These are phyloP conservation scores for Solanum appendiculatum DNA, from an alignment of 257 asterid genomes.

Conservation along the genomic window DNA sequence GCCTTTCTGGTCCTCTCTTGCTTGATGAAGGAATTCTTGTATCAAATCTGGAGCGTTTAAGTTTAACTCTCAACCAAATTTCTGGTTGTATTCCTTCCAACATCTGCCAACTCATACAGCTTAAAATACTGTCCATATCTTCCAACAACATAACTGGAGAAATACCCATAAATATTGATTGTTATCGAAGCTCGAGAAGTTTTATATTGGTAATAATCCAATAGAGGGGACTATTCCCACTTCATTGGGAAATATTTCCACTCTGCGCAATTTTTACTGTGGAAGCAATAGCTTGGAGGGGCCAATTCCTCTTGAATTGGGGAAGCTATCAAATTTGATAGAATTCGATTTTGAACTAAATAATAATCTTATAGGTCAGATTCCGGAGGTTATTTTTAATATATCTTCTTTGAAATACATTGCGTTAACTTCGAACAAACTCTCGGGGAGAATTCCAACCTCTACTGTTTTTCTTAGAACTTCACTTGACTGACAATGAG, in stretches of 20 bases:
- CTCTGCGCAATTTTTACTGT: constrained; percentile 7
- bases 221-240: constrained; percentile 19
- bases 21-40: background rate
- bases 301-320: constrained; percentile 11
- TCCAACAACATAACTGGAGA: constrained; percentile 12
- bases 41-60: background rate
- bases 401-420: constrained; percentile 10
- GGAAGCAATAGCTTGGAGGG: constrained; percentile 12
- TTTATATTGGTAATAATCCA: constrained; percentile 13
- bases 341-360: background rate
- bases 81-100: constrained; percentile 11
- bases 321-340: constrained; percentile 14
- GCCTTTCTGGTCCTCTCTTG: constrained; percentile 14
- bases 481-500: too few relatives aligned
- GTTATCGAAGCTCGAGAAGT: constrained; percentile 10
- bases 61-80: constrained; percentile 9
- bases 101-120: constrained; percentile 8
- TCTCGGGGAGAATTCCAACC: too few relatives aligned
- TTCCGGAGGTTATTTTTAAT: constrained; percentile 23
- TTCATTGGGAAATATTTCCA: constrained; percentile 21
- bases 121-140: background rate
- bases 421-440: background rate
- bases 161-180: constrained; percentile 20
- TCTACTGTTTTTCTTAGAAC: too few relatives aligned
- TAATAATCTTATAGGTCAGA: constrained; percentile 16